These are phyloP conservation scores for Nemophila menziesii DNA, from an alignment of 257 asterid genomes.

Conservation along the genomic window DNA sequence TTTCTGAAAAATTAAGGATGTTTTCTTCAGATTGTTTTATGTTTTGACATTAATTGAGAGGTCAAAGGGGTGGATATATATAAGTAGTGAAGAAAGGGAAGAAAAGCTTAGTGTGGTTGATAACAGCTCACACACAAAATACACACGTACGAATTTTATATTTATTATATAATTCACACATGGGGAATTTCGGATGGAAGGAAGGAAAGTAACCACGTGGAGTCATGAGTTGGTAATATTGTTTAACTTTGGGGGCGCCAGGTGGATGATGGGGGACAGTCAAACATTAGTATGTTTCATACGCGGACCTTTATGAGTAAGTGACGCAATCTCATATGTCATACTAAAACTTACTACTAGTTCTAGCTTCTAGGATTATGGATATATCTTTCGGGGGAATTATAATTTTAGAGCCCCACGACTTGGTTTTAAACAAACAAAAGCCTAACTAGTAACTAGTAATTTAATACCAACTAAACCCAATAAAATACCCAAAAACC, in stretches of 20 bases:
- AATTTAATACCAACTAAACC: no score
- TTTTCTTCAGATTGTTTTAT: neutral
- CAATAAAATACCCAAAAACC: no score
- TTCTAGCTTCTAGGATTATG: no score
- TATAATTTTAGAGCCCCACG: no score
- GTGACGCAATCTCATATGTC: no score
- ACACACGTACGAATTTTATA: slow-evolving; percentile 26
- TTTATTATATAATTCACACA: slow-evolving; percentile 19
- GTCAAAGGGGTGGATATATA: slow-evolving; percentile 29
- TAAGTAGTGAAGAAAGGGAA: neutral
- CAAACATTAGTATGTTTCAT: neutral
- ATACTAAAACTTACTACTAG: no score
- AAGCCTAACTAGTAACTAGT: no score
- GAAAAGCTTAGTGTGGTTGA: neutral
- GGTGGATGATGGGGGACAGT: neutral
- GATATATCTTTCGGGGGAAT: no score
- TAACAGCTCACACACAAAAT: slow-evolving; percentile 35
- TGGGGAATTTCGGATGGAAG: slow-evolving; percentile 15
- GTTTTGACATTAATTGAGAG: neutral
- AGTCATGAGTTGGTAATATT: no score
- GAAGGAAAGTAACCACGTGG: neutral
- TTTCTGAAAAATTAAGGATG: neutral
- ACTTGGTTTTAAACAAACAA: no score
- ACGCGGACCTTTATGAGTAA: neutral
- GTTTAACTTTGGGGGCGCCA: no score